Percentiles rank a stretch among this genome's conserved stretches.
phyloP scores from a whole-genome alignment of 768 basidiomycete species.

The Ramaria sp. region DNA sequence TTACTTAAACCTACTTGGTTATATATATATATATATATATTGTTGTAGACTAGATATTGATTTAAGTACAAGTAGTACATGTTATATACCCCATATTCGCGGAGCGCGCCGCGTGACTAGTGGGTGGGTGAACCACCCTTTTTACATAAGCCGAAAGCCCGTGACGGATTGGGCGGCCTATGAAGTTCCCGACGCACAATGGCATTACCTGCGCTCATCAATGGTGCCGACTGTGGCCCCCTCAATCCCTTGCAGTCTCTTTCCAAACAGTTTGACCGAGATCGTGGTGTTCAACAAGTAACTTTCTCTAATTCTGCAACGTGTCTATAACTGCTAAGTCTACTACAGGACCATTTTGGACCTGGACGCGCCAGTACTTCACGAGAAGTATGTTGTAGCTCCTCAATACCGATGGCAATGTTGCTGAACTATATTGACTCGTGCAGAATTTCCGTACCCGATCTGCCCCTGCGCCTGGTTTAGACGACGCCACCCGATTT shows the following conservation, averaged over 20 bases:
- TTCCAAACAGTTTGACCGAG: slow-evolving; percentile 68
- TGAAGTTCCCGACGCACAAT: slow-evolving; percentile 24
- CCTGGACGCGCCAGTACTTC: slow-evolving; percentile 51
- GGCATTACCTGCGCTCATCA: slow-evolving; percentile 73
- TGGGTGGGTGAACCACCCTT: too few species aligned
- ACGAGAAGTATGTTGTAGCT: slow-evolving; percentile 39
- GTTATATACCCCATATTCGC: too few species aligned
- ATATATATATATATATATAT: too few species aligned
- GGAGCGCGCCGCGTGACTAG: too few species aligned
- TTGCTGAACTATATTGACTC: slow-evolving; percentile 2
- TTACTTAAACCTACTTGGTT: too few species aligned
- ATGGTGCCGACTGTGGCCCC: slow-evolving; percentile 76
- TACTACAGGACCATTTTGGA: slow-evolving; percentile 57
- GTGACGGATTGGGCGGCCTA: too few species aligned
- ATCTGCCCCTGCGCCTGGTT: slow-evolving; percentile 26
- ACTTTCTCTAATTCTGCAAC: not conserved
- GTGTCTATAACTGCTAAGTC: not conserved
- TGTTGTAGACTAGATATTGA: too few species aligned
- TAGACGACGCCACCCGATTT: slow-evolving; percentile 58
- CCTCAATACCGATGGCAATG: not conserved
- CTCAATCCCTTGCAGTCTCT: slow-evolving; percentile 73
- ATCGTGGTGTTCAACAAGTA: slow-evolving; percentile 74
- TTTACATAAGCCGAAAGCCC: too few species aligned
- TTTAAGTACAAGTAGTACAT: too few species aligned
- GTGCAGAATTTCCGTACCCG: slow-evolving; percentile 53